Evolutionary conservation across 75 land plant species (phyloP), one percentile per base, ranked within the genome.

Genomic region (Pinus taeda): DNA sequence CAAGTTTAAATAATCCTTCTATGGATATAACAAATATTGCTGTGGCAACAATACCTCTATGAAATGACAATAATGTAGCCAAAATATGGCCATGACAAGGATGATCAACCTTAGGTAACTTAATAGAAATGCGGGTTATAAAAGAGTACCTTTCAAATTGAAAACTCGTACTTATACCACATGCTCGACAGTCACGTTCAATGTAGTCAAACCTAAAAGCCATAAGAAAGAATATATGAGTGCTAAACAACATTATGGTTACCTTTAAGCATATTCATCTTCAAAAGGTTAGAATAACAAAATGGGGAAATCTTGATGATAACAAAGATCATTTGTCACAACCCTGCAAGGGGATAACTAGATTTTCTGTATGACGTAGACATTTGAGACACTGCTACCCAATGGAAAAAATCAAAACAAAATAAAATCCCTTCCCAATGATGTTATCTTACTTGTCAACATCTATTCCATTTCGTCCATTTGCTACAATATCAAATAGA

Each of bases 381-480:
- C 42, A 39, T 39, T 39, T 39, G 69, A 30, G 17, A 1, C 15
- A 36, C 18, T 15, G 15, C 30, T 64, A 29, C 67, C 14, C 33
- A 64, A 26, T 17, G n/a, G 7, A 30, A 36, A 17, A 30, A 30
- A 6, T 65, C 18, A 30, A 15, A 64, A 33, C 39, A 33, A 7
- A 65, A 7, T 15, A 20, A 6, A 65, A 15, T 65, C 26, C 26
- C 18, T 2, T 65, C 7, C 17, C 36, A 15, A 65, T 65, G 36
- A 65, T 65, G 69, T 15, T 24, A 17, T 2, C 90, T 79, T 83
- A 96, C 99, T 97, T 97, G 85, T 97, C 99, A 78, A 97, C 99
- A 75, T 97, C 99, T 71, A 95, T 92, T 70, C 98, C 92, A 85
- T 95, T 97, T 59, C 98, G 93, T 59, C 98, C 98, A 88, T 97